Base-by-base conservation (phyloP, 352 stramenopile genomes). In the Phytophthora macrochlamydospora region DNA sequence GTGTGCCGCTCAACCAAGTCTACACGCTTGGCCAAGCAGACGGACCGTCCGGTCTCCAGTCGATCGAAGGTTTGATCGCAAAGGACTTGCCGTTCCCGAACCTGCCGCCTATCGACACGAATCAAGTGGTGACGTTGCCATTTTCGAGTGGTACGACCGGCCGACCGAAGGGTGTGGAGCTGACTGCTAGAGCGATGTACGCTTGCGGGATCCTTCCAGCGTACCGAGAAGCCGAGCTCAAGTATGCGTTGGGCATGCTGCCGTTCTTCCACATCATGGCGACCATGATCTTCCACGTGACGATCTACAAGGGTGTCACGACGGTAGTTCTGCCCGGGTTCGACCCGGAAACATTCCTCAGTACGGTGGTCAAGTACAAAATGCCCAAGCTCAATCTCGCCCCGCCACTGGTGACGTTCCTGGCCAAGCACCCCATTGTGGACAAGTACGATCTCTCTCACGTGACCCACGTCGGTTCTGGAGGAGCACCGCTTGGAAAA, bases 231-330 rank as follows among this genome's bases (percentile, higher is more conserved):
- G 69, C 78, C 2, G 55, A 74, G 7, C 5, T 69, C n/a, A 42
- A 76, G 2, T 71, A 66, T 48, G 56, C 35, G n/a, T 42, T 97
- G 12, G 76, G 66, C 1, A 67, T 94, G 57, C 78, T 99, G 14
- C 95, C 96, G 37, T 97, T 98, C 62, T 98, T 98, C 81, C 96
- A 99, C 69, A 98, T 99, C 51, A 98, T 98, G 75, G 93, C 89
- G 18, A 79, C 88, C 2, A 84, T 90, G 48, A 87, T 95, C 37
- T 75, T 97, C 46, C 76, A 98, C 42, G 83, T 94, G 50, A 79
- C 79, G 9, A 79, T 93, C 46, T 92, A 90, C 76, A 85, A 88
- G 67, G 92, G 90, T 9, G 65, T 83, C 40, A 86, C 85, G 7
- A 74, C 95, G 14, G 85, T 98, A 13, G 91, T 97, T 1, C 87